Base-by-base conservation (phyloP, 345 rosid species). In the Lepidium aucheri region DNA sequence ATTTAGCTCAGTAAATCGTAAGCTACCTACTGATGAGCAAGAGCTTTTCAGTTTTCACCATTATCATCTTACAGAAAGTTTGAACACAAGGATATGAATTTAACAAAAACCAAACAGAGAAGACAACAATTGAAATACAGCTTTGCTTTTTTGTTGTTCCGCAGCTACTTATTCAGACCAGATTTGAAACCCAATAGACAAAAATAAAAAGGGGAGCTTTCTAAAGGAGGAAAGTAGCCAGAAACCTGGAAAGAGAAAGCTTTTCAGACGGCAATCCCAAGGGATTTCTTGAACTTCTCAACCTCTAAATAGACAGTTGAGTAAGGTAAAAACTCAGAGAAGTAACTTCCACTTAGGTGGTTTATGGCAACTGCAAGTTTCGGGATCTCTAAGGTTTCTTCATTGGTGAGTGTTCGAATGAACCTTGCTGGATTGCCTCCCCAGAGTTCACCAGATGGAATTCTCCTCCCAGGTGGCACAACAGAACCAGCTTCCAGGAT, bases 381-480 rank as follows among this genome's bases (percentile, higher is more conserved):
- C 0, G 97, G 91, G 74, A 95, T 95, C 76, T 95, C 97, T 75
- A 88, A 52, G 11, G 88, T 91, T 80, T 89, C 99, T 76, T 89
- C 99, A 51, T 91, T 91, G 54, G 97, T 86, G 65, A 94, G 76
- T 1, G 86, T 72, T 68, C 99, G 75, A 24, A 94, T 88, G 65
- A 85, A 91, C 81, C 84, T 87, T 41, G 97, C 97, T 18, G 97
- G 99, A 77, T 95, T 94, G 38, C 99, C 99, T 38, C 96, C 96
- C 97, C 97, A 94, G 38, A 91, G 91, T 62, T 94, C 97, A 50
- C 99, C 96, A 0, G 91, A 83, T 54, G 97, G 99, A 62, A 94
- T 91, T 82, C 96, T 83, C 75, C 99, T 84, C 32, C 97, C 97
- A 26, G 99, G 99, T 46, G 96, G 97, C 49, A 94, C 78, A 46